phyloP scores from a whole-genome alignment of 2,329 filamentous ascomycete genomes.

The Alternaria brassicicola region DNA sequence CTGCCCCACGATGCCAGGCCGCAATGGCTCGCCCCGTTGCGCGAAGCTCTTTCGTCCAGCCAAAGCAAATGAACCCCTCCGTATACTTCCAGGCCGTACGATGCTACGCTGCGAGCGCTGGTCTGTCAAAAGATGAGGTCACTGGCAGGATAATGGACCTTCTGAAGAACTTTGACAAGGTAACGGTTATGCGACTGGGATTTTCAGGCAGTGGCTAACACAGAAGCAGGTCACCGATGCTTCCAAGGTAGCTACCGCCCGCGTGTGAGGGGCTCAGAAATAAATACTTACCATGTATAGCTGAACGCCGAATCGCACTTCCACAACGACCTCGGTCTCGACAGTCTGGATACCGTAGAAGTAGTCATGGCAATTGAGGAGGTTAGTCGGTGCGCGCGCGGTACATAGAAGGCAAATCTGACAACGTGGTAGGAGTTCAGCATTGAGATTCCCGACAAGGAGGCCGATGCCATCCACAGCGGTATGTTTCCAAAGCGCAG shows the following conservation, averaged over 20 bases:
- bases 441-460: conserved; percentile 98
- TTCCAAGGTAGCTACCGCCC: conserved; percentile 58
- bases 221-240: conserved; percentile 64
- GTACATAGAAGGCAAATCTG: conserved; percentile 10
- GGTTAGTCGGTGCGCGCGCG: conserved; percentile 57
- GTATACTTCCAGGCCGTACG: conserved; percentile 72
- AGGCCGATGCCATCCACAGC: conserved; percentile 91
- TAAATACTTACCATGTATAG: conserved; percentile 56
- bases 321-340: conserved; percentile 93
- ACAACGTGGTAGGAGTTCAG: conserved; percentile 67
- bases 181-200: conserved; percentile 51
- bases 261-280: not conserved
- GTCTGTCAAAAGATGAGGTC: conserved; percentile 81
- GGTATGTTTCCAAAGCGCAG: conserved; percentile 63
- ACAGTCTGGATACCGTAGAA: conserved; percentile 98
- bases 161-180: conserved; percentile 97
- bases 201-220: conserved; percentile 34
- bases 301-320: conserved; percentile 87
- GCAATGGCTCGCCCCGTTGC: conserved; percentile 65
- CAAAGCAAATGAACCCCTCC: conserved; percentile 65
- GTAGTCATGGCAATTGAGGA: conserved; percentile 99
- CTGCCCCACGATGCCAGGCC: conserved; percentile 50
- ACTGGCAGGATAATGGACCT: conserved; percentile 91
- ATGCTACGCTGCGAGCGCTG: conserved; percentile 83
- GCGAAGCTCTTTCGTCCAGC: conserved; percentile 66